These are phyloP conservation scores for Lepiota venenata DNA, from an alignment of 768 basidiomycete genomes.

Conservation along the genomic window DNA sequence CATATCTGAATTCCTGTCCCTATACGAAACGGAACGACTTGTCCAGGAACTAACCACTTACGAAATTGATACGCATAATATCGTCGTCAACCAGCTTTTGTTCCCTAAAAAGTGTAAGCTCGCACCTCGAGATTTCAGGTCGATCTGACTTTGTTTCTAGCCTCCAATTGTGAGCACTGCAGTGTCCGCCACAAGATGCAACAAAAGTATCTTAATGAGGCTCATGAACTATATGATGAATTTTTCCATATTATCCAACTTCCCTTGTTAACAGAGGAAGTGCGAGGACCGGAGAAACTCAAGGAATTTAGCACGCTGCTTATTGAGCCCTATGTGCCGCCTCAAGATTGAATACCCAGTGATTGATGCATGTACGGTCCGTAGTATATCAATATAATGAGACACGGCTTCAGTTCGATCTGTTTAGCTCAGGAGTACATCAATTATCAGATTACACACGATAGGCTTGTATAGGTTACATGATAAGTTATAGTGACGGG, in stretches of 20 bases:
- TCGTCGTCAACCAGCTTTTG: slow-evolving; percentile 95
- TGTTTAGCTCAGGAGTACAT: background rate
- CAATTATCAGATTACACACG: slow-evolving; percentile 1
- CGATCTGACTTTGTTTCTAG: slow-evolving; percentile 33
- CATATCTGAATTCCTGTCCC: slow-evolving; percentile 96
- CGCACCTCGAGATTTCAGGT: background rate
- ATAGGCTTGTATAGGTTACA: slow-evolving; percentile 1
- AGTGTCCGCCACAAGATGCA: slow-evolving; percentile 95
- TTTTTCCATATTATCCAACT: slow-evolving; percentile 97
- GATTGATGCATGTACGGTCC: background rate
- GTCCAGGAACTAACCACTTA: slow-evolving; percentile 94
- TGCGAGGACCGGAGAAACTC: slow-evolving; percentile 91
- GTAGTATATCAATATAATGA: background rate
- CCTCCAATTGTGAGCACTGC: slow-evolving; percentile 94
- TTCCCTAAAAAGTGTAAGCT: slow-evolving; percentile 86
- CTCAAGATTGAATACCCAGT: slow-evolving; percentile 29
- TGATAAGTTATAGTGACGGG: background rate
- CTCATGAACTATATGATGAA: slow-evolving; percentile 95
- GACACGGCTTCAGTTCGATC: background rate
- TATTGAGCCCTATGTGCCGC: slow-evolving; percentile 72
- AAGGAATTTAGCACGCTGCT: slow-evolving; percentile 93
- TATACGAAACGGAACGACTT: slow-evolving; percentile 98
- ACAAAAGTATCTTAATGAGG: slow-evolving; percentile 93
- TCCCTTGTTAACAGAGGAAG: slow-evolving; percentile 94
- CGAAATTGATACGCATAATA: slow-evolving; percentile 98